Base-by-base conservation (phyloP, 108 stramenopile genomes). In the Nannochloropsis gaditana region DNA sequence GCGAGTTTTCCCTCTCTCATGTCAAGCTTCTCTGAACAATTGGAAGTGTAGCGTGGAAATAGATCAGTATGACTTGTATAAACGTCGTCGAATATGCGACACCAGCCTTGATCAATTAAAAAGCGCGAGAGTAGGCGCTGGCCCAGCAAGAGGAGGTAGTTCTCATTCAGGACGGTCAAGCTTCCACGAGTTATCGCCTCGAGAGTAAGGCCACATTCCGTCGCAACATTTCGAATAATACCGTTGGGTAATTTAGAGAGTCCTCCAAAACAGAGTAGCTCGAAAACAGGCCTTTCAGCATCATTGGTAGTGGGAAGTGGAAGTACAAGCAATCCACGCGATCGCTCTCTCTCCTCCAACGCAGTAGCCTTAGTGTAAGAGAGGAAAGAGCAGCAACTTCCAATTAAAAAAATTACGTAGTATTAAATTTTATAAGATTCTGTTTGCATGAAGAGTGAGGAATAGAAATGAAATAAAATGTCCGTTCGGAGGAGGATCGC, bases 1-100 rank as follows among this genome's bases (percentile, higher is more conserved):
- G 19, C 59, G n/a, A 15, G 19, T 31, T 31, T 31, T 31, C 1
- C 31, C 31, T 31, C 31, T 31, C 31, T 31, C 31, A 31, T 31
- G 31, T 31, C 31, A 31, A 31, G 31, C 31, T 31, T 31, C 31
- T 31, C 31, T 31, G 31, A 31, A 31, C 31, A 31, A 31, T 31
- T 31, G 31, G 31, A 31, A 31, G 31, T 31, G 1, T 31, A 31
- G 31, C 2, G 59, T n/a, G 59, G 59, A n/a, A 73, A 73, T 15
- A 73, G 59, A n/a, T 73, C 59, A 73, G 59, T n/a, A n/a, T 73
- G 59, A n/a, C 59, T 15, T 15, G 59, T n/a, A 73, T 73, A 73
- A 3, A 73, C 59, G 59, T 73, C 59, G 8, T 73, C 59, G 59
- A n/a, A 3, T 15, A 73, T 73, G 19, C 59, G 15, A 3, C 15